Evolutionary conservation across 345 rosid species (phyloP).

Genomic region (Brassica rapa): DNA sequence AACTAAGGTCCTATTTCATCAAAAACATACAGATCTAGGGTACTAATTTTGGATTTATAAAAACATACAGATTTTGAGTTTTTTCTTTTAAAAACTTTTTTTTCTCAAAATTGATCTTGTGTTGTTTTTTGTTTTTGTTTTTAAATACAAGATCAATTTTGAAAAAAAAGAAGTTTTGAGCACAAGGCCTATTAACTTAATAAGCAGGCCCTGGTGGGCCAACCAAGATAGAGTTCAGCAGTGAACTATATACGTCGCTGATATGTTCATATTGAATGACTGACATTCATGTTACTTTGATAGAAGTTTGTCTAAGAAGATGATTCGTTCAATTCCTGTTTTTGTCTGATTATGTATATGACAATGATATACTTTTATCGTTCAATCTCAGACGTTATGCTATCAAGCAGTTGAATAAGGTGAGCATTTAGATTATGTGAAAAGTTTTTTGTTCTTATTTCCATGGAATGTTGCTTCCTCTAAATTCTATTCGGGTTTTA

Average conservation of each 20-base stretch:
- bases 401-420: slow-evolving; percentile 84
- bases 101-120: too few relatives aligned
- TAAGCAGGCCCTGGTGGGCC: slow-evolving; percentile 49
- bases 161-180: too few relatives aligned
- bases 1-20: too few relatives aligned
- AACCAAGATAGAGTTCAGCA: slow-evolving; percentile 93
- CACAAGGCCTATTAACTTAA: too few relatives aligned
- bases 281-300: slow-evolving; percentile 81
- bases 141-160: too few relatives aligned
- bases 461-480: neutral
- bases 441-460: neutral
- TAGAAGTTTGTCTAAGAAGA: slow-evolving; percentile 62
- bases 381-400: slow-evolving; percentile 89
- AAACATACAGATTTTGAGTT: too few relatives aligned
- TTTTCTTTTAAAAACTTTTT: too few relatives aligned
- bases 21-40: too few relatives aligned
- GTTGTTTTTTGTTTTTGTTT: too few relatives aligned
- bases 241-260: slow-evolving; percentile 85
- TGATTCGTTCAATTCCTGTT: neutral
- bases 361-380: slow-evolving; percentile 85
- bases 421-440: slow-evolving; percentile 29
- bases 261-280: slow-evolving; percentile 76
- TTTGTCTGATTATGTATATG: slow-evolving; percentile 46
- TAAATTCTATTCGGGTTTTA: neutral
- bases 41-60: too few relatives aligned